Conservation (phyloP, 192 early-diverging fungal genomes). For the Coemansia sp. region DNA sequence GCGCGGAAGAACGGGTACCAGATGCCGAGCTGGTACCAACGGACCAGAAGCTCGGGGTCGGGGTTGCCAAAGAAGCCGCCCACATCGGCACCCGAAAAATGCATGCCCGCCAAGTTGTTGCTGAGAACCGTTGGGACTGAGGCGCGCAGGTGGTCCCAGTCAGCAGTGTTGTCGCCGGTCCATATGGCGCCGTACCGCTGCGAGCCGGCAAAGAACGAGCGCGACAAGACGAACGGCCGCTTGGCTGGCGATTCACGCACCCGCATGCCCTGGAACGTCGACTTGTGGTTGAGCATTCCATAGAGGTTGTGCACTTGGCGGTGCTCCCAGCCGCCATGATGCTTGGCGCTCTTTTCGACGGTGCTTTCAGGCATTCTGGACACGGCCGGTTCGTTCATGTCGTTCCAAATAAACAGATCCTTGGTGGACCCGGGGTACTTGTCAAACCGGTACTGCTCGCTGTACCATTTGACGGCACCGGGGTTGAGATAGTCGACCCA, state of each 20-base stretch:
- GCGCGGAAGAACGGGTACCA: constrained; percentile 98
- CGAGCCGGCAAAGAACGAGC: constrained; percentile 94
- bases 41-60: constrained; percentile 77
- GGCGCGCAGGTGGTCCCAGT: constrained; percentile 82
- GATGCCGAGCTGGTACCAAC: constrained; percentile 96
- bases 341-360: constrained; percentile 89
- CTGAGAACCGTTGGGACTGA: constrained; percentile 90
- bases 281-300: constrained; percentile 83
- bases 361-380: constrained; percentile 97
- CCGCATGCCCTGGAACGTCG: constrained; percentile 80
- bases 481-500: constrained; percentile 94
- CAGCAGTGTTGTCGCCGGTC: constrained; percentile 96
- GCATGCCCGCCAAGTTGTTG: constrained; percentile 82
- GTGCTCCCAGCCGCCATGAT: constrained; percentile 87
- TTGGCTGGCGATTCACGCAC: constrained; percentile 58
- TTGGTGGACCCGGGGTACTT: constrained; percentile 83
- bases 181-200: constrained; percentile 96
- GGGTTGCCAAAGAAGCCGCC: constrained; percentile 98
- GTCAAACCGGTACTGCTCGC: constrained; percentile 72
- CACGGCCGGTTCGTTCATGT: constrained; percentile 99
- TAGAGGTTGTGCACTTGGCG: constrained; percentile 96
- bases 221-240: constrained; percentile 92
- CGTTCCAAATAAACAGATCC: constrained; percentile 93
- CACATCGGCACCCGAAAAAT: constrained; percentile 94
- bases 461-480: constrained; percentile 77